Evolutionary conservation across 768 basidiomycete species (phyloP).

Genomic region (Flagelloscypha sp.): DNA sequence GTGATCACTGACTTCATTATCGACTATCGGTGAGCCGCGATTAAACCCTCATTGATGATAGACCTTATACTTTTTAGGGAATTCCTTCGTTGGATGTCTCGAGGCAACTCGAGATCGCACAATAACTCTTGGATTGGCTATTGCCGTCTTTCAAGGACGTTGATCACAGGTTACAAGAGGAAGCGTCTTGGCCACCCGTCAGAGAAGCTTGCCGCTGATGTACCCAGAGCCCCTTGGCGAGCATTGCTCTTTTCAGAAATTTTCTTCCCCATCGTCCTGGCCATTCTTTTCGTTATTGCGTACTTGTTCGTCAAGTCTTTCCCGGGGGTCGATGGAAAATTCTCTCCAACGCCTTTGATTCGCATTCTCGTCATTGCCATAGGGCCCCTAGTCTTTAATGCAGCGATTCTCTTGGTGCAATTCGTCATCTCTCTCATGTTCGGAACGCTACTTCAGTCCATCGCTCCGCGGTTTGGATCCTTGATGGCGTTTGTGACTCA

Average conservation of each 20-base stretch:
- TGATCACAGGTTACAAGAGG: conserved; percentile 99
- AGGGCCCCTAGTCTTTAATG: conserved; percentile 95
- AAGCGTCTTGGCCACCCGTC: conserved; percentile 95
- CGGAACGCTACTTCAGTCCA: conserved; percentile 80
- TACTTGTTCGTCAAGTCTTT: conserved; percentile 93
- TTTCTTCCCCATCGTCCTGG: conserved; percentile 79
- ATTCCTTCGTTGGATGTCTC: conserved; percentile 98
- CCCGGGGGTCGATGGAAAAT: conserved; percentile 50
- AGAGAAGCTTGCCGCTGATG: conserved; percentile 92
- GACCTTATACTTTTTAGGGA: too few species aligned
- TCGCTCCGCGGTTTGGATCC: conserved; percentile 85
- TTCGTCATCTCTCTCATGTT: conserved; percentile 90
- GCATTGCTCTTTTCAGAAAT: conserved; percentile 85
- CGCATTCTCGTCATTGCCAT: conserved; percentile 90
- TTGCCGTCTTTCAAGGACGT: conserved; percentile 93
- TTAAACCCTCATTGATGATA: too few species aligned
- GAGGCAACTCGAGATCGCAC: conserved; percentile 95
- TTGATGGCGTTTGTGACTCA: conserved; percentile 90
- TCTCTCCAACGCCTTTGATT: conserved; percentile 76
- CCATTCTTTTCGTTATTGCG: conserved; percentile 75
- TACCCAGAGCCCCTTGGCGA: conserved; percentile 89
- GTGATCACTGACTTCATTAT: conserved; percentile 94
- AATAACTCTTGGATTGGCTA: conserved; percentile 99
- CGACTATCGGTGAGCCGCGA: too few species aligned
- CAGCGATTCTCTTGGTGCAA: conserved; percentile 72